phyloP scores from a whole-genome alignment of 495 filamentous ascomycete species.

The Podospora comata region DNA sequence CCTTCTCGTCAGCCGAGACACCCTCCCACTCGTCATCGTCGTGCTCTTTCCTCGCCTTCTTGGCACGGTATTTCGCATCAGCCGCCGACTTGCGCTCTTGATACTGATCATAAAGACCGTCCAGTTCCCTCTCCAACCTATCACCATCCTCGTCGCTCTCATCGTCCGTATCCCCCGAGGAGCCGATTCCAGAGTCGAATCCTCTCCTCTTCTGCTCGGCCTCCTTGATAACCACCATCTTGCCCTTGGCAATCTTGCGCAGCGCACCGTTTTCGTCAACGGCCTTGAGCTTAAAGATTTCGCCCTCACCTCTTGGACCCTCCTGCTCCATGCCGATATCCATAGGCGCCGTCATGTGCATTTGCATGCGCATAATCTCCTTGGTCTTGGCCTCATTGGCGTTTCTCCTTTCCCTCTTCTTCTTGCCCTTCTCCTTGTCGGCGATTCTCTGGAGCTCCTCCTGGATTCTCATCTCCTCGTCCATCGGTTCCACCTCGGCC shows the following conservation, averaged over 20 bases:
- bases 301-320: constrained; percentile 69
- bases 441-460: constrained; percentile 77
- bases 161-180: constrained; percentile 53
- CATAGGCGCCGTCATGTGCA: constrained; percentile 93
- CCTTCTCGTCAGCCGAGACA: constrained; percentile 67
- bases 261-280: constrained; percentile 71
- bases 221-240: constrained; percentile 62
- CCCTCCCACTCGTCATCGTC: constrained; percentile 89
- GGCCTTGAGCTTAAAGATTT: constrained; percentile 77
- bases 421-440: constrained; percentile 68
- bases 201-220: constrained; percentile 55
- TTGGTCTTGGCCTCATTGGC: constrained; percentile 89
- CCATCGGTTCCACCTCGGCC: constrained; percentile 80
- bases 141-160: constrained; percentile 78
- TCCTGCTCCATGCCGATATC: constrained; percentile 92
- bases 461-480: constrained; percentile 87
- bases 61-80: constrained; percentile 84
- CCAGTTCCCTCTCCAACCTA: constrained; percentile 75
- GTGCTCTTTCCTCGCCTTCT: constrained; percentile 78
- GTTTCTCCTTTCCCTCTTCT: constrained; percentile 73
- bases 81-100: constrained; percentile 70
- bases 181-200: constrained; percentile 56
- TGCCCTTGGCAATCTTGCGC: constrained; percentile 70
- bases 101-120: constrained; percentile 81
- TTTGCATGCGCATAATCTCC: constrained; percentile 88